Conservation (phyloP, 2,329 filamentous ascomycete species). For the Beauveria pseudobassiana region DNA sequence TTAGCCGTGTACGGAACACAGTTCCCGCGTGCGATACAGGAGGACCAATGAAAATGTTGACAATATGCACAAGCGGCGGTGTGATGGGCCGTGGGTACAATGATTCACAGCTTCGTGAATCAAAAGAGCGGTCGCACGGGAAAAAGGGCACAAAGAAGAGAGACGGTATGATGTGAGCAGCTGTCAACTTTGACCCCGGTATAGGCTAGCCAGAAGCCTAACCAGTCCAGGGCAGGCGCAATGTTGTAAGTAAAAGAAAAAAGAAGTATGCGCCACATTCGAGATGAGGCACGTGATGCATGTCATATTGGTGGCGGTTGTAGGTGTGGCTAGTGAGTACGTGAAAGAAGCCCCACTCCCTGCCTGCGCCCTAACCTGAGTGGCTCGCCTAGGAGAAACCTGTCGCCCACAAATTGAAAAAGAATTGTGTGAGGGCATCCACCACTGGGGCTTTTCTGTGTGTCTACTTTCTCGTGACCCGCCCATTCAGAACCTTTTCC, state of each 20-base stretch:
- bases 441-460: not conserved
- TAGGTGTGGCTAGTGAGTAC: constrained; percentile 1
- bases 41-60: not conserved
- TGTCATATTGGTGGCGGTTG: not conserved
- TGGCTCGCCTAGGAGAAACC: constrained; percentile 17
- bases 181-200: not conserved
- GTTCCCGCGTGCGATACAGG: not conserved
- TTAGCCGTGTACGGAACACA: not conserved
- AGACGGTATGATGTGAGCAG: not conserved
- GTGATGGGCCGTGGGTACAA: not conserved
- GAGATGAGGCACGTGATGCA: constrained; percentile 3
- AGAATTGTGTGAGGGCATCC: constrained; percentile 7
- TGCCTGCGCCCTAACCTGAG: constrained; percentile 18
- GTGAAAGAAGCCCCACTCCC: not conserved
- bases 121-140: not conserved
- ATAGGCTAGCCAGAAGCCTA: not conserved
- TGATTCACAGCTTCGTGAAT: not conserved
- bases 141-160: not conserved
- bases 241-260: not conserved
- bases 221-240: not conserved
- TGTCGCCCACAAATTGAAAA: constrained; percentile 9
- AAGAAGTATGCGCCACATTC: constrained; percentile 5
- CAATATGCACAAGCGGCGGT: not conserved
- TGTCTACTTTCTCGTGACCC: constrained; percentile 4
- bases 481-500: constrained; percentile 9